Evolutionary conservation across 2,329 filamentous ascomycete genomes (phyloP), one percentile per base, ranked within the genome.

Genomic region (Pseudogymnoascus sp.): DNA sequence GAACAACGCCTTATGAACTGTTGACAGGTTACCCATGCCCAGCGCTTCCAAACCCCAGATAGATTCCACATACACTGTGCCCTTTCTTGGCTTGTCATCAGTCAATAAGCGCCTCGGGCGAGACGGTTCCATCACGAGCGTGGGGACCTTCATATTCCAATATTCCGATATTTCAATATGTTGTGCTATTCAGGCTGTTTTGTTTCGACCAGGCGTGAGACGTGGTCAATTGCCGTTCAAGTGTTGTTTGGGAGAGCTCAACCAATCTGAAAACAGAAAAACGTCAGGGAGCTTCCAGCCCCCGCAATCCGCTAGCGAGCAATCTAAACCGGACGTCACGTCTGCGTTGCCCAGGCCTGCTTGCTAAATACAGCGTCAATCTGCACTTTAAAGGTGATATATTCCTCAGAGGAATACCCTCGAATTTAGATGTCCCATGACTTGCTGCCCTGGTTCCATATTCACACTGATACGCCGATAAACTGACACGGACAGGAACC

Each of bases 341-440:
- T 56, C 50, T 56, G 29, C 16, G 5, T 56, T 56, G 29, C 29
- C 29, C 16, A 21, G 50, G 16, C 50, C 50, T 35, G 35, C 50
- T 56, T 56, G 50, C 50, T 56, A 56, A 56, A 56, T 56, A 56
- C 50, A 56, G 29, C 26, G n/a, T 31, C 47, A 16, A 7, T 53
- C 24, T 56, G 50, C 50, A 56, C 50, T 56, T 56, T 56, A 56
- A 5, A 56, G 50, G 50, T 56, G 50, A 56, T 56, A 56, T 56
- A 56, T 56, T 56, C n/a, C n/a, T 14, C 29, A 56, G 50, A 33
- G n/a, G 26, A 33, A 56, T 56, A 19, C 50, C 29, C 33, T 56
- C 26, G 50, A 8, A 56, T 16, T 14, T n/a, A 56, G 50, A 33
- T 33, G 50, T 19, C 50, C 29, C 50, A 56, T 56, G 50, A 56